These are phyloP conservation scores for Neurospora intermedia DNA, from an alignment of 495 filamentous ascomycete species.

Conservation along the genomic window DNA sequence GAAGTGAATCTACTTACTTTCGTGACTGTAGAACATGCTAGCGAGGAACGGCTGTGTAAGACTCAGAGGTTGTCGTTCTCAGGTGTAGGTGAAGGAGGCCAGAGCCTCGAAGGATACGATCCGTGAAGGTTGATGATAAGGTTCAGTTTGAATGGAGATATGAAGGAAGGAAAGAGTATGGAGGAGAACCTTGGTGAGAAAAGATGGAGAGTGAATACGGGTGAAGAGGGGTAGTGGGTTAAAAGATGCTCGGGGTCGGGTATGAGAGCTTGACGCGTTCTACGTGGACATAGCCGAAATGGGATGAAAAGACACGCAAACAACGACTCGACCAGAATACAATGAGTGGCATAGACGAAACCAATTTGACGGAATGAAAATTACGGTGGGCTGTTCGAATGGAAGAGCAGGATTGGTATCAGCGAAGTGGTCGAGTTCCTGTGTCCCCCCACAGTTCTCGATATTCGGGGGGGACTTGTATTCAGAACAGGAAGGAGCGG, in stretches of 20 bases:
- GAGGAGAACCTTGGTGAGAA: not conserved
- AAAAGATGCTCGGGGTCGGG: not conserved
- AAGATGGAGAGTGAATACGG: not conserved
- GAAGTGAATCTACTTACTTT: constrained; percentile 46
- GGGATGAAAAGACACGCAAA: not conserved
- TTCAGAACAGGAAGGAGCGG: not conserved
- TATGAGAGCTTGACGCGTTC: not conserved
- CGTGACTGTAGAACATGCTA: constrained; percentile 86
- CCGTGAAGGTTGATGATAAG: not conserved
- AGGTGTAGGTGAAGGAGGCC: not conserved
- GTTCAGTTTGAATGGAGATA: not conserved
- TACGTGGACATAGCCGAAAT: not conserved
- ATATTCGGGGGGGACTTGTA: not conserved
- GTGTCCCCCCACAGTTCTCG: not conserved
- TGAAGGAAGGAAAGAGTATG: not conserved
- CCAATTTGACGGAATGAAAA: not conserved
- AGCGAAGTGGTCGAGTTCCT: not conserved
- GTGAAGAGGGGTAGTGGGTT: not conserved
- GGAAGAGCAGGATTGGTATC: not conserved
- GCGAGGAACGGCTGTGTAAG: not conserved
- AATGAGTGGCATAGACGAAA: not conserved
- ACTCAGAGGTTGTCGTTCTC: not conserved
- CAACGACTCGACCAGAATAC: not conserved
- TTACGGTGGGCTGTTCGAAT: not conserved
- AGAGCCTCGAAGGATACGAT: not conserved